These are phyloP conservation scores for Letharia columbiana DNA, from an alignment of 495 filamentous ascomycete genomes.

Conservation along the genomic window DNA sequence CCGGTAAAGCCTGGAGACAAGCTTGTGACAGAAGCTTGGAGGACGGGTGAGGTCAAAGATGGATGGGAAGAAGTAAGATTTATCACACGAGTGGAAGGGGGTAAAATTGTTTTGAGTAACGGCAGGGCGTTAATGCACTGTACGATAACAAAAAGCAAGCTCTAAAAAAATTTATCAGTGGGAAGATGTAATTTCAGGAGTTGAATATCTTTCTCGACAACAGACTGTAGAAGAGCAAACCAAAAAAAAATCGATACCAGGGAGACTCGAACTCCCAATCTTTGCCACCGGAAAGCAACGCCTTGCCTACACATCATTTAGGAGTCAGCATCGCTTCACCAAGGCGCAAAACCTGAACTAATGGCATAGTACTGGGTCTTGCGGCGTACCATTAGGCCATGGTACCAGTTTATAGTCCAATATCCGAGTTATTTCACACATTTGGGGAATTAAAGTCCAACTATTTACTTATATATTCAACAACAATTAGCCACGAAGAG, in stretches of 20 bases:
- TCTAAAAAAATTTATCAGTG: constrained; percentile 34
- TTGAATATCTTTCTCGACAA: neutral
- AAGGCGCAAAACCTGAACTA: too few relatives aligned
- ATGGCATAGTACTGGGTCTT: too few relatives aligned
- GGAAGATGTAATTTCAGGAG: neutral
- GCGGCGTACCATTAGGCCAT: too few relatives aligned
- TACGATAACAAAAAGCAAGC: constrained; percentile 50
- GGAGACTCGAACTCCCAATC: constrained; percentile 29
- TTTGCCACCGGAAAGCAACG: constrained; percentile 32
- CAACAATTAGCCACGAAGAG: too few relatives aligned
- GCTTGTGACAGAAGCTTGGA: constrained; percentile 43
- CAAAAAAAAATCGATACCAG: constrained; percentile 11
- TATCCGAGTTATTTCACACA: too few relatives aligned
- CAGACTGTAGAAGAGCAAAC: neutral
- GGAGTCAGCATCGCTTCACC: too few relatives aligned
- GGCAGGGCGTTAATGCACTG: constrained; percentile 71
- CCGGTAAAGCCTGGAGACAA: constrained; percentile 66
- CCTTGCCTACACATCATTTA: constrained; percentile 18
- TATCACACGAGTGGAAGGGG: constrained; percentile 58
- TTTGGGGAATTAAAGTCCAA: too few relatives aligned
- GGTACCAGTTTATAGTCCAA: too few relatives aligned
- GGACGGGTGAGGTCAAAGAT: constrained; percentile 46
- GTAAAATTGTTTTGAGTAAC: constrained; percentile 75
- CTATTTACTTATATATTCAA: too few relatives aligned
- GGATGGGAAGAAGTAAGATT: constrained; percentile 80